Evolutionary conservation across 2,329 filamentous ascomycete species (phyloP), one percentile per base, ranked within the genome.

Genomic region (Colletotrichum higginsianum): DNA sequence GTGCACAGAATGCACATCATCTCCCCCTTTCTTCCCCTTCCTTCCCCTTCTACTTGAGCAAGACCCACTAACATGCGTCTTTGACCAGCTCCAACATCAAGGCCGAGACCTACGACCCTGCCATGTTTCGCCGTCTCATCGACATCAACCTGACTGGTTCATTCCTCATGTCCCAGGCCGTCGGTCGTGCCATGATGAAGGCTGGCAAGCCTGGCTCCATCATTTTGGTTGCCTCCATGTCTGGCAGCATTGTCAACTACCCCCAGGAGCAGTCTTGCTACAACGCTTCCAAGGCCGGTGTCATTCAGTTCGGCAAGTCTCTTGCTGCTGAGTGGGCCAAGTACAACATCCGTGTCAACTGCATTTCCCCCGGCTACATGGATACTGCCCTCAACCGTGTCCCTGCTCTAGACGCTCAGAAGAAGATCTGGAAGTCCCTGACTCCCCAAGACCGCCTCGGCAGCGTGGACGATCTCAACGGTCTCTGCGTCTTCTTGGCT

Each of bases 261-360:
- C 93, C 93, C 8, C 93, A 95, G 84, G 92, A 94, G 84, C 93
- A 95, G 84, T 90, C 87, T 57, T 93, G 91, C 83, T 96, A 96
- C 89, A 95, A 95, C 79, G 92, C 93, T 40, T 94, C 92, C 82
- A 95, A 95, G 88, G 92, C 93, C 18, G 93, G 91, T 77, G 92
- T 95, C 47, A 89, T 94, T 75, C 91, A 94, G 83, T 88, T 95
- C 64, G 92, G 90, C 82, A 94, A 93, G 86, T 94, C 92, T 4
- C 89, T 96, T 30, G 93, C 93, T 53, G 93, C 93, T 66, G 94
- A 96, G 84, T 96, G 94, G 93, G 92, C 93, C 78, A 92, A 93
- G 83, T 88, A 94, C 82, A 87, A 88, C 76, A 94, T 96, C 79
- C 91, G 93, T 47, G 93, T 95, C 78, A 96, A 96, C 88, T 92